Base-by-base conservation (phyloP, 2,329 filamentous ascomycete genomes). In the Cryphonectria nitschkei region DNA sequence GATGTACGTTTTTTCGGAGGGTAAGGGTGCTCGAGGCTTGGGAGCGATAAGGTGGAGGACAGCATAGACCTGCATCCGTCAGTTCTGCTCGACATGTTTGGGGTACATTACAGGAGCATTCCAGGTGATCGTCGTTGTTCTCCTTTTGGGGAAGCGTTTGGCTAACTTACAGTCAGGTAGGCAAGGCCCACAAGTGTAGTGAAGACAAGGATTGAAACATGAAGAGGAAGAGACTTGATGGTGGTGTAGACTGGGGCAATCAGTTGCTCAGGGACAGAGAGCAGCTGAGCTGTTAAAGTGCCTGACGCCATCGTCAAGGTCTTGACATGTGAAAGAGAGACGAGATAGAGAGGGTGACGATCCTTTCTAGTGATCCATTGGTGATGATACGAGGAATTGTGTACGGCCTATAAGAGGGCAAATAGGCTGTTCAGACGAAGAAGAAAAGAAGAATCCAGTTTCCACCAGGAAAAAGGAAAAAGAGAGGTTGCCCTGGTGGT, bases 1-100 rank as follows among this genome's bases (percentile, higher is more conserved):
- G 65, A 89, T 87, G 84, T 95, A 99, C 52, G 87, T 90, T 83
- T 96, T 97, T 80, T 99, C 96, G 43, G 93, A 93, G 4, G 88
- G 85, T 46, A 90, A 85, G 1, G 93, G 88, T 34, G 86, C 83
- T 70, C 96, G 92, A 13, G 96, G 96, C 66, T 90, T 89, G 22
- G 95, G 95, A 11, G 95, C 95, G 79, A 97, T 85, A 71, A 94
- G 80, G 78, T 89, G 90, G 65, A 98, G 87, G 72, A 90, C 82
- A 67, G 89, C 77, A 78, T 92, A 95, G 76, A 90, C 79, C 90
- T 92, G 37, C 3, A 34, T 32, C n/a, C n/a, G 2, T 65, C 2
- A 46, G 32, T 34, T 34, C 14, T 8, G 34, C 7, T 34, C 29
- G 34, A 26, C 37, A 39, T 13, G 4, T 14, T n/a, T 29, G 16